Percentiles rank a stretch among this genome's conserved stretches.
Evolutionary conservation across 225 moss, liverwort and hornwort genomes (phyloP).

Genomic region (Straminergon stramineum): DNA sequence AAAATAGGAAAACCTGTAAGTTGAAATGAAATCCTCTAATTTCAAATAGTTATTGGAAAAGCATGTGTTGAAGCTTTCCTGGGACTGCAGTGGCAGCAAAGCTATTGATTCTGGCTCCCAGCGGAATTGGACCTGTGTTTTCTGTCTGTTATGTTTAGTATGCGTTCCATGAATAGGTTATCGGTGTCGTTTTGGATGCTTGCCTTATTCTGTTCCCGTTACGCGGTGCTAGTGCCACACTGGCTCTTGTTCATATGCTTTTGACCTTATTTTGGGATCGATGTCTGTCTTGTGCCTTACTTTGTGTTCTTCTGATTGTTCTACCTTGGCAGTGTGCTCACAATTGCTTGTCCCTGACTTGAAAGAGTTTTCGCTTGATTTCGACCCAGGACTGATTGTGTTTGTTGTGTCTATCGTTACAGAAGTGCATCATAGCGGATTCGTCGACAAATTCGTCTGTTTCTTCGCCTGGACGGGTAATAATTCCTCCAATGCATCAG

Average conservation of each 20-base stretch:
- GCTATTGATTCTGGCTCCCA: neutral
- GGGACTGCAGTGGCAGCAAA: neutral
- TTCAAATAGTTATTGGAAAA: too few relatives aligned
- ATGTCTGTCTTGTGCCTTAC: neutral
- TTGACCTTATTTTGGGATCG: neutral
- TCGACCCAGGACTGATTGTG: neutral
- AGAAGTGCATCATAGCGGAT: slow-evolving; percentile 38
- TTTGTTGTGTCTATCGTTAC: neutral
- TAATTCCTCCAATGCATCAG: slow-evolving; percentile 49
- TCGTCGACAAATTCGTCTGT: slow-evolving; percentile 31
- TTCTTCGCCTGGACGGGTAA: slow-evolving; percentile 58
- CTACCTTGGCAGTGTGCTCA: neutral
- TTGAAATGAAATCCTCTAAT: neutral
- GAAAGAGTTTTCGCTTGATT: neutral
- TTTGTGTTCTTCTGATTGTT: neutral
- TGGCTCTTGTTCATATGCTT: neutral
- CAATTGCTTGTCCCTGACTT: neutral
- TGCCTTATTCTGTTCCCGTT: neutral
- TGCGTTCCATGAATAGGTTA: neutral
- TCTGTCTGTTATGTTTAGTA: neutral
- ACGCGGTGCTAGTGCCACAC: neutral
- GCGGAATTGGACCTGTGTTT: neutral
- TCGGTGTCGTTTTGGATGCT: neutral
- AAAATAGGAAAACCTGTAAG: neutral
- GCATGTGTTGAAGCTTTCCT: neutral